phyloP scores from a whole-genome alignment of 2,329 filamentous ascomycete genomes.

The Fusarium armeniacum region DNA sequence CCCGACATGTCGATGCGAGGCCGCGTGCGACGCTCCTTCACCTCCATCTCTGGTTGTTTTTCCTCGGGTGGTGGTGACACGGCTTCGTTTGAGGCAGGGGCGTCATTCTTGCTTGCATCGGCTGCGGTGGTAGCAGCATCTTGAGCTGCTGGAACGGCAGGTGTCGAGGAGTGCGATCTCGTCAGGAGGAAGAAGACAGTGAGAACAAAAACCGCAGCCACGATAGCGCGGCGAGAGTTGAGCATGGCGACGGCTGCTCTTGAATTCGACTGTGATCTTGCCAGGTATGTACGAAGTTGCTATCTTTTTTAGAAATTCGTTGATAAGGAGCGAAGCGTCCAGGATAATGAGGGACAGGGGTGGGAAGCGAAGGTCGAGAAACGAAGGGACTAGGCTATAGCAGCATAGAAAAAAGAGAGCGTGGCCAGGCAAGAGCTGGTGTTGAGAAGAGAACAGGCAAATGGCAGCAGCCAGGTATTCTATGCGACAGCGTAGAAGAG shows the following conservation, averaged over 20 bases:
- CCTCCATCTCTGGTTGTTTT: conserved; percentile 37
- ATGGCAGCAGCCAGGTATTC: conserved; percentile 20
- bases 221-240: conserved; percentile 80
- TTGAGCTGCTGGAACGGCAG: conserved; percentile 39
- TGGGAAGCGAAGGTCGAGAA: conserved; percentile 33
- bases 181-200: conserved; percentile 78
- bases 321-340: conserved; percentile 40
- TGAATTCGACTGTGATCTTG: conserved; percentile 27
- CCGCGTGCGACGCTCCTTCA: conserved; percentile 46
- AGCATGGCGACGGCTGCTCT: conserved; percentile 72
- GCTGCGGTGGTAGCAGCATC: conserved; percentile 35
- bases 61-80: conserved; percentile 34
- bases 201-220: conserved; percentile 78
- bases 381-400: conserved; percentile 38
- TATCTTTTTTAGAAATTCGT: conserved; percentile 36
- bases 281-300: conserved; percentile 28
- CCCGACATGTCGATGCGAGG: conserved; percentile 76
- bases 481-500: conserved; percentile 30
- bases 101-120: conserved; percentile 40
- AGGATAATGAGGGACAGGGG: conserved; percentile 39
- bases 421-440: conserved; percentile 33
- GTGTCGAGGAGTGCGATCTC: conserved; percentile 64
- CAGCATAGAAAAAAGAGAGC: conserved; percentile 44
- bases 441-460: conserved; percentile 24
- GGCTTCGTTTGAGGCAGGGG: conserved; percentile 42